Evolutionary conservation across 1,284 basidiomycete genomes (phyloP).

Genomic region (Pterula multifida): DNA sequence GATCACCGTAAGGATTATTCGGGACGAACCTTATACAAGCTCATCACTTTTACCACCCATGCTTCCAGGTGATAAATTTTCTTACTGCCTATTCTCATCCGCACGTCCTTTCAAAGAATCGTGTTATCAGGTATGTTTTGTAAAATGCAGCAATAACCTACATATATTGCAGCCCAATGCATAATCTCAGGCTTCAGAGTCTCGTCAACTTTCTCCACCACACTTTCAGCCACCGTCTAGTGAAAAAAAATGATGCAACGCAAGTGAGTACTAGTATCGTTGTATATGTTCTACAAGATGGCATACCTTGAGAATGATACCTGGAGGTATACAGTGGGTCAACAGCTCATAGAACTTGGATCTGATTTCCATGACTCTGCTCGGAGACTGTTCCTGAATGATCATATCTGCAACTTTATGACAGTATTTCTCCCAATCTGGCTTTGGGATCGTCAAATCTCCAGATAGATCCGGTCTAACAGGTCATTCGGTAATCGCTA

Average conservation of each 20-base stretch:
- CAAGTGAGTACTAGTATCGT: neutral
- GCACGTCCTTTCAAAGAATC: slow-evolving; percentile 53
- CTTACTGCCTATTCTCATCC: slow-evolving; percentile 84
- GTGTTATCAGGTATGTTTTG: neutral
- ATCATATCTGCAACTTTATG: slow-evolving; percentile 90
- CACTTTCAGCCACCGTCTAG: slow-evolving; percentile 78
- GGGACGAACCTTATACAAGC: slow-evolving; percentile 55
- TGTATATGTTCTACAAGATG: neutral
- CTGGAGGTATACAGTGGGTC: slow-evolving; percentile 96
- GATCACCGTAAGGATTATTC: neutral
- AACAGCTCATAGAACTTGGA: slow-evolving; percentile 92
- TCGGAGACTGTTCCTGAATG: slow-evolving; percentile 86
- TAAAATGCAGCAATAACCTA: slow-evolving; percentile 25
- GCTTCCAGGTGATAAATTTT: slow-evolving; percentile 95
- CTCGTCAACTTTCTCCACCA: slow-evolving; percentile 85
- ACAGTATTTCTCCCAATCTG: slow-evolving; percentile 99
- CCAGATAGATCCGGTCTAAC: slow-evolving; percentile 62
- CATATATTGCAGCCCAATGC: slow-evolving; percentile 96
- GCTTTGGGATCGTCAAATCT: slow-evolving; percentile 76
- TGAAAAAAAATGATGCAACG: slow-evolving; percentile 5
- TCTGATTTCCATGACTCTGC: slow-evolving; percentile 84
- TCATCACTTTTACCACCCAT: slow-evolving; percentile 84
- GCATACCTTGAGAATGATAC: slow-evolving; percentile 75
- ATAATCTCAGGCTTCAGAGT: slow-evolving; percentile 81
- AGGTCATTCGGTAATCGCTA: neutral